These are phyloP conservation scores for Rubroboletus satanas DNA, from an alignment of 768 basidiomycete species.

Conservation along the genomic window DNA sequence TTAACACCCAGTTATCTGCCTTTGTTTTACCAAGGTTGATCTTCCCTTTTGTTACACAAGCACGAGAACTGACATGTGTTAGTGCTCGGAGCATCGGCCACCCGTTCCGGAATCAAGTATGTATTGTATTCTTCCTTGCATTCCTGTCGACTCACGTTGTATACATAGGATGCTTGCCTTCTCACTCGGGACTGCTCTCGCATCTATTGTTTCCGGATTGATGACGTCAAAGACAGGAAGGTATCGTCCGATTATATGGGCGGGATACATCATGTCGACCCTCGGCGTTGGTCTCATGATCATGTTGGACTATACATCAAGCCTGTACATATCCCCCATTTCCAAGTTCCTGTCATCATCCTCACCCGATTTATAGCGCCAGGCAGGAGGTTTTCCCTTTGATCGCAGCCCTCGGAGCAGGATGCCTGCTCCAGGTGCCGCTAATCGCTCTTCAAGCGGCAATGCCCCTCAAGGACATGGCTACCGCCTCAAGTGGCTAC, in stretches of 20 bases:
- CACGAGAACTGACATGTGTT: constrained; percentile 7
- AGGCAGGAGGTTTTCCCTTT: constrained; percentile 61
- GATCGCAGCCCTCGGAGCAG: constrained; percentile 61
- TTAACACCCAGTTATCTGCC: constrained; percentile 52
- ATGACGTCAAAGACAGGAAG: constrained; percentile 52
- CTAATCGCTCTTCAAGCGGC: constrained; percentile 77
- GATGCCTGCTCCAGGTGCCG: constrained; percentile 63
- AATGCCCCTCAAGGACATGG: constrained; percentile 87
- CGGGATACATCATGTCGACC: constrained; percentile 49
- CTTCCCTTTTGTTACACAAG: neutral
- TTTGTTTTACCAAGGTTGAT: constrained; percentile 60
- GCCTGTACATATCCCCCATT: constrained; percentile 7
- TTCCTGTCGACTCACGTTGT: neutral
- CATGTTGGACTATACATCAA: constrained; percentile 56
- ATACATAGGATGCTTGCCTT: constrained; percentile 57
- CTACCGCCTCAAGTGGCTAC: constrained; percentile 69
- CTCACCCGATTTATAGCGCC: constrained; percentile 40
- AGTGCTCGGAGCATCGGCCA: constrained; percentile 71
- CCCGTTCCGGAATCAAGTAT: constrained; percentile 62
- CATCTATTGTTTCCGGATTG: constrained; percentile 56
- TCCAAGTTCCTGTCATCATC: neutral
- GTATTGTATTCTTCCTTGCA: constrained; percentile 50
- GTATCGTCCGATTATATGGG: constrained; percentile 65
- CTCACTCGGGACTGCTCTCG: constrained; percentile 37
- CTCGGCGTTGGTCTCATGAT: constrained; percentile 74